Conservation (phyloP, 805 yeast species). For the Kodamaea hsintzibuensis region DNA sequence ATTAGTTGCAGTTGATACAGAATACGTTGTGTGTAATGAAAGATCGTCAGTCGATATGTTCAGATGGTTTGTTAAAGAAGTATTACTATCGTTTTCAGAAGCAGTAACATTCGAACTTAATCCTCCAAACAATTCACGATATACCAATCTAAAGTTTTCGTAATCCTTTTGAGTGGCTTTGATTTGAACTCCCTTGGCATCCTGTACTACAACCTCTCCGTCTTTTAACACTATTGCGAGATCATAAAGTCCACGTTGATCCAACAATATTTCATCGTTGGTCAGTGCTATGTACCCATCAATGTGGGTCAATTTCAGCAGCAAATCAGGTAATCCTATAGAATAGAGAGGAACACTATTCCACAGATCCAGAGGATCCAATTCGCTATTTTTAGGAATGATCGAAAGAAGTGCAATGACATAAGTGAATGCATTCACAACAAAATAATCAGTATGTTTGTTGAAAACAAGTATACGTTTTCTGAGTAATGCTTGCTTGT, state of each 20-base stretch:
- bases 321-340: slow-evolving; percentile 59
- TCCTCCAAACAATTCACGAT: slow-evolving; percentile 18
- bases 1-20: slow-evolving; percentile 11
- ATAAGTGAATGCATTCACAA: slow-evolving; percentile 46
- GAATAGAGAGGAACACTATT: slow-evolving; percentile 51
- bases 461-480: slow-evolving; percentile 47
- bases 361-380: slow-evolving; percentile 1
- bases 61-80: slow-evolving; percentile 15
- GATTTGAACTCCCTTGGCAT: slow-evolving; percentile 12
- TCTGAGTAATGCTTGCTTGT: slow-evolving; percentile 63
- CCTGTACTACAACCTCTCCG: slow-evolving; percentile 14
- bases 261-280: slow-evolving; percentile 63
- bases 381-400: slow-evolving; percentile 55
- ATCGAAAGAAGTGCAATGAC: slow-evolving; percentile 60
- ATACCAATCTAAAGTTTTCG: slow-evolving; percentile 34
- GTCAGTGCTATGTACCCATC: slow-evolving; percentile 59
- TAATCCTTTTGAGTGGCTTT: slow-evolving; percentile 41
- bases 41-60: slow-evolving; percentile 27
- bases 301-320: slow-evolving; percentile 20
- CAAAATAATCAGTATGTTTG: slow-evolving; percentile 17
- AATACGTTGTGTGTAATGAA: slow-evolving; percentile 31
- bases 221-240: slow-evolving; percentile 30
- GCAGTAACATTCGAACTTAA: background rate
- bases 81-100: background rate
- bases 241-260: slow-evolving; percentile 54